Evolutionary conservation across 257 asterid genomes (phyloP).

Genomic region (Eustoma russellianum): DNA sequence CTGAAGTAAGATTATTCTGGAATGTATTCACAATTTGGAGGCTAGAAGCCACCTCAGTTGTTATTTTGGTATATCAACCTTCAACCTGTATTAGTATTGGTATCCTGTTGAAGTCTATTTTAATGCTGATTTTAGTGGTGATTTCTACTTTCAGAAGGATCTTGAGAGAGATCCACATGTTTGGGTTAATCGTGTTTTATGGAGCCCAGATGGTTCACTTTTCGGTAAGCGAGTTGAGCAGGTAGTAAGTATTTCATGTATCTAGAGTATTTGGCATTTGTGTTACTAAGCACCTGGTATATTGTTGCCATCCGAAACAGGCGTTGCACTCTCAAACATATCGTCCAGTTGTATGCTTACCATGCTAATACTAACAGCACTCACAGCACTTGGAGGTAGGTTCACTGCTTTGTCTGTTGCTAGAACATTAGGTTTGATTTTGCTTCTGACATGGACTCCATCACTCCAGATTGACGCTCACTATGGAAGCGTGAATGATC

Average conservation of each 20-base stretch:
- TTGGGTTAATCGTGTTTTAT: constrained; percentile 41
- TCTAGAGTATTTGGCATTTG: not conserved
- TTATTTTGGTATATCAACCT: constrained; percentile 30
- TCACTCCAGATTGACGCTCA: constrained; percentile 57
- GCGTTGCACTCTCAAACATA: constrained; percentile 45
- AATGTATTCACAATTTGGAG: constrained; percentile 31
- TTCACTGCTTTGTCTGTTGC: not conserved
- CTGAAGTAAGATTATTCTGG: constrained; percentile 32
- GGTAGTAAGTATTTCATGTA: not conserved
- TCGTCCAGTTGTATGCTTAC: constrained; percentile 39
- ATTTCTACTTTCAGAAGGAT: constrained; percentile 27
- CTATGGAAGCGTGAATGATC: constrained; percentile 58
- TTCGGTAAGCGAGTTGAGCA: constrained; percentile 34
- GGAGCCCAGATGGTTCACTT: constrained; percentile 57
- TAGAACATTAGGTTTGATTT: constrained; percentile 1
- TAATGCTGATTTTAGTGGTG: not conserved
- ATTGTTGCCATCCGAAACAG: constrained; percentile 16
- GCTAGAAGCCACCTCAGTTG: constrained; percentile 17
- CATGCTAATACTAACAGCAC: constrained; percentile 19
- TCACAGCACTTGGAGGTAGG: constrained; percentile 48
- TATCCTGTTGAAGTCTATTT: not conserved
- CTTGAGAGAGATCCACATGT: constrained; percentile 19
- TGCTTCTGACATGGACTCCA: constrained; percentile 7
- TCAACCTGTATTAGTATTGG: not conserved
- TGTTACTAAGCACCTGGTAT: not conserved